Conservation (phyloP, 768 basidiomycete species). For the Mycena epipterygia region DNA sequence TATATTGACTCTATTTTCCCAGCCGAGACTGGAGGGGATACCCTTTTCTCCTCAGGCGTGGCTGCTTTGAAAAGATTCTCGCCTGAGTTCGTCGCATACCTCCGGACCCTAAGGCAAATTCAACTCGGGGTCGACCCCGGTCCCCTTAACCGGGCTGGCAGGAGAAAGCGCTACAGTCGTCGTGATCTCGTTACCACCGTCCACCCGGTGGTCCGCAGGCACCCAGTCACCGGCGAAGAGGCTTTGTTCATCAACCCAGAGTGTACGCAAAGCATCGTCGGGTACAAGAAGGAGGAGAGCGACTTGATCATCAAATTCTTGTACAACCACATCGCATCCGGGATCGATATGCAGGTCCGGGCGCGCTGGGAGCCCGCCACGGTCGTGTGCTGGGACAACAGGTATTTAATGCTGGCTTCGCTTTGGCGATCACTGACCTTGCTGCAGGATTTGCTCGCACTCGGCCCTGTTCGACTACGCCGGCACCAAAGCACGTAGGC, state of each 20-base stretch:
- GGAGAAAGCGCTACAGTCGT: conserved; percentile 60
- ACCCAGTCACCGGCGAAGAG: conserved; percentile 74
- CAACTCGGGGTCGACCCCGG: conserved; percentile 68
- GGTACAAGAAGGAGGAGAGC: conserved; percentile 67
- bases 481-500: conserved; percentile 47
- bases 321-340: conserved; percentile 64
- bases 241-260: conserved; percentile 69
- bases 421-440: neutral
- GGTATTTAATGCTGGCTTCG: conserved; percentile 31
- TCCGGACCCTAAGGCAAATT: conserved; percentile 68
- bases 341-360: conserved; percentile 63
- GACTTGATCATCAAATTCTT: conserved; percentile 68
- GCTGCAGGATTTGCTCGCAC: conserved; percentile 51
- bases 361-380: conserved; percentile 65
- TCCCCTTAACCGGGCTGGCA: conserved; percentile 58
- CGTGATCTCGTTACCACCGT: conserved; percentile 14
- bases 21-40: conserved; percentile 62
- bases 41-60: conserved; percentile 68
- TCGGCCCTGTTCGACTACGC: conserved; percentile 55
- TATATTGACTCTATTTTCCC: neutral
- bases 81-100: conserved; percentile 66
- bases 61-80: conserved; percentile 72
- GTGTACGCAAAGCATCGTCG: conserved; percentile 67
- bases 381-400: conserved; percentile 66
- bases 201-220: conserved; percentile 67